Conservation (phyloP, 495 filamentous ascomycete species). For the Sabuloglossum arenarium region DNA sequence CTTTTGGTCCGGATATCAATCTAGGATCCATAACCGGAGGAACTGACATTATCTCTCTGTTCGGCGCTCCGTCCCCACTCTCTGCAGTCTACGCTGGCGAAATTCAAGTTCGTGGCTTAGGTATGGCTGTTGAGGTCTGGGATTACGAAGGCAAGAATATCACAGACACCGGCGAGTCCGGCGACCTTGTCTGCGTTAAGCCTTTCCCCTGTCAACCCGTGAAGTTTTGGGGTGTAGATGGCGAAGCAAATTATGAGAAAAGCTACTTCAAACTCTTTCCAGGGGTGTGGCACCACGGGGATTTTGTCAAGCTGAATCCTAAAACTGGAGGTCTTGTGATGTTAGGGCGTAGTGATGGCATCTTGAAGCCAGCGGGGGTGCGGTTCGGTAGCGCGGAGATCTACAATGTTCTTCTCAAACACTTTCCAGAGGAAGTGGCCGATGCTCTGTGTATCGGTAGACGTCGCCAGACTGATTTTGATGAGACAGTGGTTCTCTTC, state of each 20-base stretch:
- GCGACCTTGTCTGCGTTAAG: conserved; percentile 75
- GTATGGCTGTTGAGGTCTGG: conserved; percentile 71
- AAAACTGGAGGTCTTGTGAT: conserved; percentile 59
- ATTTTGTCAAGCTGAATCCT: conserved; percentile 64
- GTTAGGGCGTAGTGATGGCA: conserved; percentile 61
- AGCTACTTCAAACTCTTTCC: conserved; percentile 78
- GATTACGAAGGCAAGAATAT: conserved; percentile 36
- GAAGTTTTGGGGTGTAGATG: conserved; percentile 58
- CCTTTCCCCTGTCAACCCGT: conserved; percentile 85
- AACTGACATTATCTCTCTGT: conserved; percentile 87
- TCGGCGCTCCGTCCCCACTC: conserved; percentile 68
- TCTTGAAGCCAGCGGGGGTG: conserved; percentile 59
- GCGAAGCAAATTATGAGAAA: conserved; percentile 47
- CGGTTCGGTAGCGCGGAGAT: conserved; percentile 72
- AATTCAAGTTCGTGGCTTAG: conserved; percentile 75
- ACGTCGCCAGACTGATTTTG: conserved; percentile 44
- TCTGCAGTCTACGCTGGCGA: conserved; percentile 75
- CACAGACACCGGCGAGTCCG: conserved; percentile 41
- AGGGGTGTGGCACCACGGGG: conserved; percentile 80
- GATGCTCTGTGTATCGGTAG: conserved; percentile 75
- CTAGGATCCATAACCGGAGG: conserved; percentile 73
- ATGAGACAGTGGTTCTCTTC: conserved; percentile 77
- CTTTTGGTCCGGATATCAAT: conserved; percentile 55
- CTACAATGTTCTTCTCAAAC: conserved; percentile 69
- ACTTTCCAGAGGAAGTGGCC: conserved; percentile 56